Evolutionary conservation across 2,329 filamentous ascomycete species (phyloP).

Genomic region (Beauveria varroae): DNA sequence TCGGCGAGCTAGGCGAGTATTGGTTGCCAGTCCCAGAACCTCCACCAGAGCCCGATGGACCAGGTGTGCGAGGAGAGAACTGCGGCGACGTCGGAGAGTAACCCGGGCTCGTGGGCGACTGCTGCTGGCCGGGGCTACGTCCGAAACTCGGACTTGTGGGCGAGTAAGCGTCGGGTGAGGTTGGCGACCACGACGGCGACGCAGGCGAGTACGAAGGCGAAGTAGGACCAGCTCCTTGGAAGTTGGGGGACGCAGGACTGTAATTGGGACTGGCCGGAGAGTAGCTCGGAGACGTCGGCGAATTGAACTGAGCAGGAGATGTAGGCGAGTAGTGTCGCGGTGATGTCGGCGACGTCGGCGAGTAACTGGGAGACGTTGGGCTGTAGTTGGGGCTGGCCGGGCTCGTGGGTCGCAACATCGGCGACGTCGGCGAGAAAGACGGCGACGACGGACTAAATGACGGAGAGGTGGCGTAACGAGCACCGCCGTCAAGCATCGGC

Average conservation of each 20-base stretch:
- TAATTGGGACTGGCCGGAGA: constrained; percentile 65
- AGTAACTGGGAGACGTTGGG: constrained; percentile 59
- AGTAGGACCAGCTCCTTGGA: constrained; percentile 36
- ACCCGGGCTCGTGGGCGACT: constrained; percentile 60
- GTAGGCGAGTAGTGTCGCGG: constrained; percentile 57
- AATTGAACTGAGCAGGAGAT: constrained; percentile 66
- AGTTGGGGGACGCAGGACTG: constrained; percentile 58
- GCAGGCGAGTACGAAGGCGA: constrained; percentile 61
- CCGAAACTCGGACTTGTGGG: constrained; percentile 56
- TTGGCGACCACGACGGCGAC: constrained; percentile 72
- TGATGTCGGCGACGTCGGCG: constrained; percentile 51
- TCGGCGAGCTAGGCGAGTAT: constrained; percentile 33
- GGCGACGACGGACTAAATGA: constrained; percentile 57
- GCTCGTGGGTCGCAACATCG: constrained; percentile 47
- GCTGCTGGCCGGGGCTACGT: constrained; percentile 44
- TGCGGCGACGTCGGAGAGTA: constrained; percentile 58
- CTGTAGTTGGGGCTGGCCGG: constrained; percentile 55
- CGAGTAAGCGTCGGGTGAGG: constrained; percentile 58
- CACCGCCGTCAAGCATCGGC: constrained; percentile 47
- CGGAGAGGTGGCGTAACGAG: constrained; percentile 50
- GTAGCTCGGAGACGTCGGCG: constrained; percentile 67
- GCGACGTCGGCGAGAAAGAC: constrained; percentile 56
- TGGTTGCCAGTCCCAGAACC: constrained; percentile 26
- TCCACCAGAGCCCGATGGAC: constrained; percentile 16
- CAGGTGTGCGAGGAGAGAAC: constrained; percentile 39